Percentiles rank a stretch among this genome's conserved stretches.
Evolutionary conservation across 2,329 filamentous ascomycete genomes (phyloP).

Genomic region (Diplodia corticola): DNA sequence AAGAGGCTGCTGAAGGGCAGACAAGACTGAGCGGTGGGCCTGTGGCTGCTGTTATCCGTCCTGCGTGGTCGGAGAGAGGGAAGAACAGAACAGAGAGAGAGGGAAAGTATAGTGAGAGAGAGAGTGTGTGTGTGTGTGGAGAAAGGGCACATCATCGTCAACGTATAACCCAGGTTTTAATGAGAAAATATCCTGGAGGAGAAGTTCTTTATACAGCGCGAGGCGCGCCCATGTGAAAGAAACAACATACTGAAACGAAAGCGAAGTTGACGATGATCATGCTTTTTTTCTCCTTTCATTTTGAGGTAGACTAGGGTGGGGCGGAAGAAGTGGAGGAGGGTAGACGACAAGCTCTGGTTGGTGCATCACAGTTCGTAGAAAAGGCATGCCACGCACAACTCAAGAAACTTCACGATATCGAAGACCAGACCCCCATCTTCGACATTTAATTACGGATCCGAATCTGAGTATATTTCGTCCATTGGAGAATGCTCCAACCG

Average conservation of each 20-base stretch:
- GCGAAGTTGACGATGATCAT: slow-evolving; percentile 18
- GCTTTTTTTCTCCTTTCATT: not conserved
- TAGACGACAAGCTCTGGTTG: not conserved
- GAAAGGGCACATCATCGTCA: not conserved
- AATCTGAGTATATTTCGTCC: not conserved
- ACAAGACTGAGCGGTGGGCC: slow-evolving; percentile 63
- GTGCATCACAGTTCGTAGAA: not conserved
- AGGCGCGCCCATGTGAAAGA: not conserved
- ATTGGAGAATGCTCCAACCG: not conserved
- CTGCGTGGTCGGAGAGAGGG: not conserved
- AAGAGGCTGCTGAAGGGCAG: slow-evolving; percentile 97
- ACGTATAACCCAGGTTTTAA: slow-evolving; percentile 1
- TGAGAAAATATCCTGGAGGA: not conserved
- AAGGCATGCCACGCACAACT: not conserved
- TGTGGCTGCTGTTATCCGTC: not conserved
- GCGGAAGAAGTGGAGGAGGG: not conserved
- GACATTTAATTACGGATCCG: not conserved
- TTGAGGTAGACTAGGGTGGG: not conserved
- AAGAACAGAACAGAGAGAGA: not conserved
- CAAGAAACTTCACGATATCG: slow-evolving; percentile 8
- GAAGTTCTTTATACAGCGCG: not conserved
- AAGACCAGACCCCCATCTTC: not conserved
- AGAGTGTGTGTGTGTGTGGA: not conserved
- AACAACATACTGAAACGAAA: not conserved
- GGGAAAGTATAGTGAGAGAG: too few relatives aligned